Conservation (phyloP, 2,329 filamentous ascomycete species). For the Pseudofabraea citricarpa region DNA sequence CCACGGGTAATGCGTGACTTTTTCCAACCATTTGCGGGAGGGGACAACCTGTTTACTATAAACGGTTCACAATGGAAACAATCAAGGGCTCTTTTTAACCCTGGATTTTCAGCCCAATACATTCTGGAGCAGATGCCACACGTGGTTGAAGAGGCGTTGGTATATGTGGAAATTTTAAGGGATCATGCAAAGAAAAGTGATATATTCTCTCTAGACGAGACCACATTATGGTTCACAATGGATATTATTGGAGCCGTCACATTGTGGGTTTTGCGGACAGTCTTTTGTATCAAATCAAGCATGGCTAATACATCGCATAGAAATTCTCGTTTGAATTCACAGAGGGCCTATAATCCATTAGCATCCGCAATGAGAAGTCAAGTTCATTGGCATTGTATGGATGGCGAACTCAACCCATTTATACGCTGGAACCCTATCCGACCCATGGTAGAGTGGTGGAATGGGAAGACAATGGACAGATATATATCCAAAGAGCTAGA, state of each 20-base stretch:
- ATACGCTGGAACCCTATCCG: slow-evolving; percentile 7
- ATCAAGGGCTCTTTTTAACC: slow-evolving; percentile 17
- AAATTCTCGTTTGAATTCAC: slow-evolving; percentile 5
- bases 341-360: slow-evolving; percentile 10
- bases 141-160: slow-evolving; percentile 17
- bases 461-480: slow-evolving; percentile 7
- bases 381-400: slow-evolving; percentile 4
- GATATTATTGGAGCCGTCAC: slow-evolving; percentile 17
- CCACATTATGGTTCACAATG: slow-evolving; percentile 15
- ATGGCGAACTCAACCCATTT: slow-evolving; percentile 5
- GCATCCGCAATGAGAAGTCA: slow-evolving; percentile 7
- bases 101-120: slow-evolving; percentile 17
- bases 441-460: slow-evolving; percentile 6
- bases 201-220: slow-evolving; percentile 14
- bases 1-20: slow-evolving; percentile 10
- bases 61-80: slow-evolving; percentile 20
- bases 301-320: not conserved
- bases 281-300: not conserved
- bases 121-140: slow-evolving; percentile 10
- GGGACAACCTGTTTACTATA: slow-evolving; percentile 13
- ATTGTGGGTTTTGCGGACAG: not conserved
- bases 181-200: slow-evolving; percentile 14
- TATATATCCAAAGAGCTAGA: slow-evolving; percentile 12
- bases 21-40: slow-evolving; percentile 12
- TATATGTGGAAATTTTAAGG: slow-evolving; percentile 11